Base-by-base conservation (phyloP, 2,329 filamentous ascomycete species). In the Daldinia sp. region DNA sequence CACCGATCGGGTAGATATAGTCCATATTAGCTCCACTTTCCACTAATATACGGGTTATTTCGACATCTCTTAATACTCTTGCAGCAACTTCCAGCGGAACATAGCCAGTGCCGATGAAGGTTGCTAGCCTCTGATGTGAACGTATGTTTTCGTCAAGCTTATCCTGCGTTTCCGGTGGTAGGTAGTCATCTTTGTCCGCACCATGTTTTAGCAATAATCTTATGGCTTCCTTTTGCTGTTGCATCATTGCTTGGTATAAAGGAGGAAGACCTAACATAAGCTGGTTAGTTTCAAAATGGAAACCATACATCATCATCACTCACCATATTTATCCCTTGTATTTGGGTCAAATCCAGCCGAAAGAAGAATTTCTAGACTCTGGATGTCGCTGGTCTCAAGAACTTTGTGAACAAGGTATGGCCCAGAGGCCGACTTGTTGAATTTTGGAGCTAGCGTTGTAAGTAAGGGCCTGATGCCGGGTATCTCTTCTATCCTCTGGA, bases 331-430 rank as follows among this genome's bases (percentile, higher is more conserved):
- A 11, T 58, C 34, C 15, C 21, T 52, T 8, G 47, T 23, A 15
- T 58, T 58, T 27, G 55, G 47, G 25, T 58, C 48, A 11, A 58
- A 52, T n/a, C 47, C 47, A 2, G 37, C 48, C 4, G 35, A 41
- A 45, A 58, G 55, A 9, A 58, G 47, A 7, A 52, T 37, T 19
- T 23, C 48, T 10, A 58, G n/a, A 21, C 35, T 52, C 27, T 52
- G 47, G 2, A 21, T 29, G 15, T 58, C 55, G 11, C 30, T 51
- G 11, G 29, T 52, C 15, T 58, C 48, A 23, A 60, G 19, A 11
- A 50, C 50, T 50, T 54, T 49, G 13, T 60, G 57, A 8, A 60
- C 30, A 11, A 60, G 41, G 48, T 54, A 54, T 27, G 57, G 57
- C 1, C 57, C 43, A 11, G 41, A 49, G 21, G 23, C 17, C 15